Evolutionary conservation across 1,139 yeast species (phyloP).

Genomic region (Saccharomyces hybrid): DNA sequence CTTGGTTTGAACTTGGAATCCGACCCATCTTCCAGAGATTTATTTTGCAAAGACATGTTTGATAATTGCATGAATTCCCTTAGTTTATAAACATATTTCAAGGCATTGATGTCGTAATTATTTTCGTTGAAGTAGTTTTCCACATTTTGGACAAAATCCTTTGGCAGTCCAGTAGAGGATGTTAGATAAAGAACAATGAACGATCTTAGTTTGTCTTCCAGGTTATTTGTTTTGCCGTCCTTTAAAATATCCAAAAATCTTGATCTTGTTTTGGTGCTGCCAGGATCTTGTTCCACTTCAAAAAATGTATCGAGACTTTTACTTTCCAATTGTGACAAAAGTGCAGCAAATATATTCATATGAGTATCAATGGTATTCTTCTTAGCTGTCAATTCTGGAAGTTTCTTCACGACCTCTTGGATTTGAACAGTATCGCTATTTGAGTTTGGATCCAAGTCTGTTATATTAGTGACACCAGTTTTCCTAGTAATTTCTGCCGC

Average conservation of each 20-base stretch:
- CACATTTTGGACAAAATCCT: conserved; percentile 55
- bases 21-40: conserved; percentile 27
- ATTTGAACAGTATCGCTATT: conserved; percentile 48
- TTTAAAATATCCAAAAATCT: conserved; percentile 53
- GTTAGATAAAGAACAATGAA: conserved; percentile 64
- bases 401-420: conserved; percentile 81
- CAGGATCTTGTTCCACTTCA: conserved; percentile 79
- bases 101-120: conserved; percentile 54
- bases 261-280: conserved; percentile 52
- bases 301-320: conserved; percentile 83
- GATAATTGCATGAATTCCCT: conserved; percentile 61
- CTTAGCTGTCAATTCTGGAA: conserved; percentile 86
- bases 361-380: conserved; percentile 90
- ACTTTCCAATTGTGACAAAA: conserved; percentile 74
- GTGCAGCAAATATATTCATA: conserved; percentile 86
- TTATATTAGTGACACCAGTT: conserved; percentile 62
- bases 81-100: conserved; percentile 67
- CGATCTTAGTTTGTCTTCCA: conserved; percentile 78
- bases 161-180: conserved; percentile 45
- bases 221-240: conserved; percentile 39
- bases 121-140: conserved; percentile 56
- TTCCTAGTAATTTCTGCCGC: conserved; percentile 77
- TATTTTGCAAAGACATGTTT: conserved; percentile 27
- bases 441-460: conserved; percentile 63
- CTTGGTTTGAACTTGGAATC: conserved; percentile 23